phyloP scores from a whole-genome alignment of 495 filamentous ascomycete genomes.

The Physcia stellaris region DNA sequence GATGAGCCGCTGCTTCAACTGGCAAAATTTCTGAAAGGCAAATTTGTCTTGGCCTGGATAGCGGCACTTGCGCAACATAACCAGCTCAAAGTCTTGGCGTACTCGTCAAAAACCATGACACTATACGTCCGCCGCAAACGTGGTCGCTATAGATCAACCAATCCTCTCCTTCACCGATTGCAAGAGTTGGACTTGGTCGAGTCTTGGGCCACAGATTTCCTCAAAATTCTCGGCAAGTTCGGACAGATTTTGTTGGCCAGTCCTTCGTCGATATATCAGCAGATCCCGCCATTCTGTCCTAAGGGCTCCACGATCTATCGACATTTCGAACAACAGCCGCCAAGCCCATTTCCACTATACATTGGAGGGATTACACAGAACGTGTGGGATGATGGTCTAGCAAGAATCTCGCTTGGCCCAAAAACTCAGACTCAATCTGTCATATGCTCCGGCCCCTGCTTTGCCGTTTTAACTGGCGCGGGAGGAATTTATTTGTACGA shows the following conservation, averaged over 20 bases:
- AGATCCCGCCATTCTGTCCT: slow-evolving; percentile 27
- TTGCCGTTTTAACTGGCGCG: slow-evolving; percentile 12
- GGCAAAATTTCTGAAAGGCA: slow-evolving; percentile 9
- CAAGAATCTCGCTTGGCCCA: slow-evolving; percentile 7
- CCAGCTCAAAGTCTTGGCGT: slow-evolving; percentile 8
- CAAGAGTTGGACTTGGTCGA: slow-evolving; percentile 17
- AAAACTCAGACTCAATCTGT: slow-evolving; percentile 8
- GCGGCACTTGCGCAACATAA: slow-evolving; percentile 6
- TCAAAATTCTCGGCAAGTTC: slow-evolving; percentile 29
- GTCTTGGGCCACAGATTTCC: slow-evolving; percentile 27
- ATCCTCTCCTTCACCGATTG: slow-evolving; percentile 8
- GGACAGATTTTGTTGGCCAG: slow-evolving; percentile 13
- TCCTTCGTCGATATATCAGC: slow-evolving; percentile 23
- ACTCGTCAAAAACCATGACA: slow-evolving; percentile 9
- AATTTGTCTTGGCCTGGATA: slow-evolving; percentile 17
- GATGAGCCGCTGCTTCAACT: slow-evolving; percentile 1
- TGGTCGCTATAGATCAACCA: slow-evolving; percentile 5
- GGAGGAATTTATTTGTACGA: slow-evolving; percentile 12
- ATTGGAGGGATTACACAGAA: slow-evolving; percentile 11
- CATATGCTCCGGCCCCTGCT: slow-evolving; percentile 5
- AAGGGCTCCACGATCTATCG: slow-evolving; percentile 11
- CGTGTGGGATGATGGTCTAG: slow-evolving; percentile 19
- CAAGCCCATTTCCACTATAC: background rate
- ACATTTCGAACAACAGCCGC: slow-evolving; percentile 8
- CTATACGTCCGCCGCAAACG: slow-evolving; percentile 2